Conservation (phyloP, 495 filamentous ascomycete species). For the Hypoxylon crocopeplum region DNA sequence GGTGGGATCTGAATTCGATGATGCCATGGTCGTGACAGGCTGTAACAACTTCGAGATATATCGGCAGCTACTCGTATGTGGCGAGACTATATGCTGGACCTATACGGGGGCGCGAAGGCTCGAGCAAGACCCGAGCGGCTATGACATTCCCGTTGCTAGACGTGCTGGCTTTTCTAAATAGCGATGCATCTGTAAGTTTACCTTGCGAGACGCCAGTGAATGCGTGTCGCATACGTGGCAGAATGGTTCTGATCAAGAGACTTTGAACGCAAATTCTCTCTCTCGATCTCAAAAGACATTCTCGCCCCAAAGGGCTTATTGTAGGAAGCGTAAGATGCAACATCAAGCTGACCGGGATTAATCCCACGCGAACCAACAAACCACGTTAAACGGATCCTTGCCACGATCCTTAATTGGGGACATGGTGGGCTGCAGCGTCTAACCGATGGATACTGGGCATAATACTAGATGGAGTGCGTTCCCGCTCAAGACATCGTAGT, state of each 20-base stretch:
- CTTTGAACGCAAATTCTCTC: slow-evolving; percentile 5
- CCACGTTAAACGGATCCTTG: slow-evolving; percentile 19
- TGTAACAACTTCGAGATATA: background rate
- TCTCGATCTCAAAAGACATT: background rate
- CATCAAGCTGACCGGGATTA: slow-evolving; percentile 30
- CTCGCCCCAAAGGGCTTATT: background rate
- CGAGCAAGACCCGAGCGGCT: background rate
- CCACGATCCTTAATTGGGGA: slow-evolving; percentile 29
- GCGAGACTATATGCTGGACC: background rate
- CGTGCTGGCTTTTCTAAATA: background rate
- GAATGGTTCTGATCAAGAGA: background rate
- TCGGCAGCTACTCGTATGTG: background rate
- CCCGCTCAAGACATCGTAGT: slow-evolving; percentile 7
- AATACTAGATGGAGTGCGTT: slow-evolving; percentile 1
- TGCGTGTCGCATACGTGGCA: background rate
- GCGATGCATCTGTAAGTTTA: slow-evolving; percentile 4
- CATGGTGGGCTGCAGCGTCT: slow-evolving; percentile 16
- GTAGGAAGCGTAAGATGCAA: slow-evolving; percentile 27
- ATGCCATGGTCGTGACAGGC: slow-evolving; percentile 6
- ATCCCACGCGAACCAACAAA: slow-evolving; percentile 35
- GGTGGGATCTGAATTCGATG: slow-evolving; percentile 7
- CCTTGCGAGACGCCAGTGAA: background rate
- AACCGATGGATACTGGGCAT: slow-evolving; percentile 17
- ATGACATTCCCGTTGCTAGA: slow-evolving; percentile 12
- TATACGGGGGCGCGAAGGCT: slow-evolving; percentile 1